Evolutionary conservation across 2,329 filamentous ascomycete species (phyloP), one percentile per base, ranked within the genome.

Genomic region (Fusarium sp.): DNA sequence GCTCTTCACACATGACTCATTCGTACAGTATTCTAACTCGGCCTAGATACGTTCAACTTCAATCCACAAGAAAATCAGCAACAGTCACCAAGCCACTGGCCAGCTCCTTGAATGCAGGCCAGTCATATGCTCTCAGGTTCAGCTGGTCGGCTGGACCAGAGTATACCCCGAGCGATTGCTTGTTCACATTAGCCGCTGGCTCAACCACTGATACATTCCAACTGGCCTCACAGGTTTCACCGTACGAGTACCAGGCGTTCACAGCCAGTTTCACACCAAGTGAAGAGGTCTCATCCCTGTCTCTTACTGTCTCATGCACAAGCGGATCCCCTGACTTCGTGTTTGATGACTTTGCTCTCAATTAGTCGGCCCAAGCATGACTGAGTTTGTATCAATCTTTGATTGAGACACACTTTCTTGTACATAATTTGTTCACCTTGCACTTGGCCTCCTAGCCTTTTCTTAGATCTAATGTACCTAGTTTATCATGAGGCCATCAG

Each of bases 51-150:
- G 5, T 42, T 1, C 22, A 62, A 3, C 34, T 62, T 3, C 13
- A 7, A 6, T 46, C 46, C 2, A n/a, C 2, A 1, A 36, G 10
- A 15, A 45, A 11, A 4, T 45, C 45, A 1, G 40, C 40, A 3
- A 62, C 39, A 1, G 14, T 62, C 4, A 62, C 40, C 6, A 62
- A 62, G 3, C 57, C 45, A 2, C 15, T 62, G 15, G 58, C 58
- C 3, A n/a, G 13, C 1, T 11, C 57, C 7, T 3, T 62, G 2
- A 10, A 1, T 1, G 15, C 15, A 8, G 45, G 45, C 13, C n/a
- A n/a, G 8, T 6, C 36, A 2, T 42, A 62, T 17, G 5, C 0
- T n/a, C 22, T 62, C 1, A 5, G 34, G 33, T 62, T 62, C 9
- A 36, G 7, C 15, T 62, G 56, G 56, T 13, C 58, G 1, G 58